Base-by-base conservation (phyloP, 1,284 basidiomycete species). In the Sporisorium sorghi region DNA sequence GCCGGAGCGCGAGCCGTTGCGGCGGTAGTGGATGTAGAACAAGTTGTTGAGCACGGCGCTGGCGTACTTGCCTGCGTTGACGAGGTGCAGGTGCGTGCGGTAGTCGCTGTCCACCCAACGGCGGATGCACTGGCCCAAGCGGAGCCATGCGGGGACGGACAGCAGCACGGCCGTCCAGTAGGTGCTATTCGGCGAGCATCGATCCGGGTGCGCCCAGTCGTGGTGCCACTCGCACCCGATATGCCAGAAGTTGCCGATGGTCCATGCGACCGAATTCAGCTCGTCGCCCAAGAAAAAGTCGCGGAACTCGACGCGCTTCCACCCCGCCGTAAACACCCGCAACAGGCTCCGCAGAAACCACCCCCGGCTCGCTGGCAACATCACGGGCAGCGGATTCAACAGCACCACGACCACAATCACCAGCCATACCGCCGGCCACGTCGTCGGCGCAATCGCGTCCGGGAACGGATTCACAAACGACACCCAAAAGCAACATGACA, bases 371-470 rank as follows among this genome's bases (percentile, higher is more conserved):
- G 87, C 82, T 23, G 88, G 88, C 78, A 88, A 89, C 62, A 90
- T 84, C 6, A 94, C 78, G 0, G 90, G 91, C 0, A 96, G 81
- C 1, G 95, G 95, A 79, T 94, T 90, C 62, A 94, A 84, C 78
- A 97, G 84, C 50, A 93, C 83, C 10, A 89, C 76, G 3, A 86
- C 78, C 1, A 88, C 85, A 57, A 93, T 87, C 0, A 88, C 88
- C 11, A 97, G 86, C 93, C 94, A 99, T 0, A 91, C 87, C 5
- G 94, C 85, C 0, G 94, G 94, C 93, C 94, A 98, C 0, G 86
- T 85, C 23, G 75, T 77, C 0, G 84, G 80, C 3, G 77, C 58
- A 40, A 86, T 83, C 1, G 73, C 39, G 5, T 51, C 50, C 4
- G 80, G 81, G 53, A 79, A 78, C 8, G 80, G 79, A 46, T 78